Base-by-base conservation (phyloP, 169 alveolate genomes). In the Eimeria tenella region DNA sequence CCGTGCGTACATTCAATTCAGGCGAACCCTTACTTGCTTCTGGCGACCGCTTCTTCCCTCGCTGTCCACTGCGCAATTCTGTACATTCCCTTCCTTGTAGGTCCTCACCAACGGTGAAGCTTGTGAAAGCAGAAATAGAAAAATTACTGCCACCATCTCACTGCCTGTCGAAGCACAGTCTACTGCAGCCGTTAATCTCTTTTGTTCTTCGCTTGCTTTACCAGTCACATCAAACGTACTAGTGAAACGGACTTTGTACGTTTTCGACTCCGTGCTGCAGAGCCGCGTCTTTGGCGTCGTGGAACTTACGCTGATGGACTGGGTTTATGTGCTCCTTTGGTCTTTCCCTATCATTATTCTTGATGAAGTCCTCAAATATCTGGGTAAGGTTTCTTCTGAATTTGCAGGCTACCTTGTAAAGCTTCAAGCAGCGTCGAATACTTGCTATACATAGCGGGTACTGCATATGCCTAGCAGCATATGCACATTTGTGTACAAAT, bases 281-380 rank as follows among this genome's bases (percentile, higher is more conserved):
- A 83, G 92, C 74, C 96, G 96, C 63, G 96, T 98, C 70, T 98
- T 99, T 95, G 98, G 98, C 79, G 99, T 98, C 58, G 98, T 98
- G 11, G 98, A 99, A 4, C 96, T 99, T 56, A 97, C 97, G 50
- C 65, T 89, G 92, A 95, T 97, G 86, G 99, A 99, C 94, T 99
- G 99, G 99, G 58, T 96, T 8, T 95, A 98, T 55, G 99, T 99
- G n/a, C 86, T 99, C 65, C 96, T 97, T 13, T 99, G 99, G 97
- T 98, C 99, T 11, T 95, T 97, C 83, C 99, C 99, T n/a, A 99
- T 99, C 31, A 97, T 99, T 50, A 60, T 99, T 70, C 96, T 99
- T 55, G 99, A 99, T 95, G 99, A 99, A 91, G 84, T 98, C 17
- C 98, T 99, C 68, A 99, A 99, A 94, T 94, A 97, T 90, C 93